phyloP scores from a whole-genome alignment of 2,329 filamentous ascomycete genomes.

The Fusarium proliferatum region DNA sequence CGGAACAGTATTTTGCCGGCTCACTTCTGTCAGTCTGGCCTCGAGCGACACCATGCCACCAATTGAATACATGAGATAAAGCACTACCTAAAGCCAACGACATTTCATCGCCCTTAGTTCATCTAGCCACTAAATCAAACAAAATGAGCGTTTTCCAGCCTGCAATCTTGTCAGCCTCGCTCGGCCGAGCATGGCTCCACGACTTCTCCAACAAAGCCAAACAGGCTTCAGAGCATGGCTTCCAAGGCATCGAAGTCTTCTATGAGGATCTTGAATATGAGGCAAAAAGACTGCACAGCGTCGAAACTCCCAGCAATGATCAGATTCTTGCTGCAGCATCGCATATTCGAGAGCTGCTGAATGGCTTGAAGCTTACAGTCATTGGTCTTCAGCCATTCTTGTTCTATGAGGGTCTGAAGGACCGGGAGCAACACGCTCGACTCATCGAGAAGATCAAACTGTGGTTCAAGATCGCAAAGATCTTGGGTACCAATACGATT shows the following conservation, averaged over 20 bases:
- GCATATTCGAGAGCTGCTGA: background rate
- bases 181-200: conserved; percentile 18
- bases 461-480: conserved; percentile 1
- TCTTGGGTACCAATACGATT: background rate
- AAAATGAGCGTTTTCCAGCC: background rate
- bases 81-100: rapidly evolving
- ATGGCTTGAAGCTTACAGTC: background rate
- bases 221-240: background rate
- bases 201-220: background rate
- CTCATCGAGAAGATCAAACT: conserved; percentile 1
- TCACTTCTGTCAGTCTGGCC: background rate
- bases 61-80: no score
- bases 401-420: conserved; percentile 5
- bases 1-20: conserved; percentile 19
- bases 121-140: no score
- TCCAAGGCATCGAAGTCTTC: conserved; percentile 14
- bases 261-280: conserved; percentile 18
- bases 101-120: no score
- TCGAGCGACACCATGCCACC: rapidly evolving
- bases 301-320: background rate
- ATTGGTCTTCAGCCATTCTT: conserved; percentile 11
- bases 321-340: background rate
- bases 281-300: background rate
- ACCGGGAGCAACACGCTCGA: background rate
- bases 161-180: conserved; percentile 4